These are phyloP conservation scores for Kitagawia praeruptora DNA, from an alignment of 129 eudicot genomes.

Conservation along the genomic window DNA sequence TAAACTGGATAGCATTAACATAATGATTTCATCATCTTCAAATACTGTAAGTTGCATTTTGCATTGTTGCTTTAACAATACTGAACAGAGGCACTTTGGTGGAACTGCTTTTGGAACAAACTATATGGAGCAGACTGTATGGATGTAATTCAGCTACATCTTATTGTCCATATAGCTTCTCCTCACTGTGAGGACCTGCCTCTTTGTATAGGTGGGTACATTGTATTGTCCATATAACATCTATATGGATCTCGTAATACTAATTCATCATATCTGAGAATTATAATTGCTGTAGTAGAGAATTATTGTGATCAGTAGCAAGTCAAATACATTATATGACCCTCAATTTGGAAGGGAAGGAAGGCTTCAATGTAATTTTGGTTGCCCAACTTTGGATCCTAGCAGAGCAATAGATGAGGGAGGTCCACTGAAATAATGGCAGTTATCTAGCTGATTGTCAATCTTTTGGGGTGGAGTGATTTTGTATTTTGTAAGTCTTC, in stretches of 20 bases:
- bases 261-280: not conserved
- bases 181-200: not conserved
- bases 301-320: not conserved
- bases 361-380: not conserved
- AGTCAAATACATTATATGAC: not conserved
- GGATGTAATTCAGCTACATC: not conserved
- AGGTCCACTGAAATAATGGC: not conserved
- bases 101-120: constrained; percentile 8
- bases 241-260: not conserved
- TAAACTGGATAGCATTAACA: not conserved
- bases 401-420: constrained; percentile 1
- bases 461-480: not conserved
- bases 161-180: not conserved
- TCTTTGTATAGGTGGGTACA: not conserved
- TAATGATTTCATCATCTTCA: not conserved
- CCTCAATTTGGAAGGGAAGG: not conserved
- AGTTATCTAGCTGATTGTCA: constrained; percentile 1
- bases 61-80: not conserved
- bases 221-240: not conserved
- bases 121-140: not conserved
- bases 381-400: not conserved
- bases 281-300: not conserved
- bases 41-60: not conserved
- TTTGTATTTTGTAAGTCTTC: constrained; percentile 5
- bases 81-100: not conserved